Base-by-base conservation (phyloP, 768 basidiomycete genomes). In the Tulasnella sp. region DNA sequence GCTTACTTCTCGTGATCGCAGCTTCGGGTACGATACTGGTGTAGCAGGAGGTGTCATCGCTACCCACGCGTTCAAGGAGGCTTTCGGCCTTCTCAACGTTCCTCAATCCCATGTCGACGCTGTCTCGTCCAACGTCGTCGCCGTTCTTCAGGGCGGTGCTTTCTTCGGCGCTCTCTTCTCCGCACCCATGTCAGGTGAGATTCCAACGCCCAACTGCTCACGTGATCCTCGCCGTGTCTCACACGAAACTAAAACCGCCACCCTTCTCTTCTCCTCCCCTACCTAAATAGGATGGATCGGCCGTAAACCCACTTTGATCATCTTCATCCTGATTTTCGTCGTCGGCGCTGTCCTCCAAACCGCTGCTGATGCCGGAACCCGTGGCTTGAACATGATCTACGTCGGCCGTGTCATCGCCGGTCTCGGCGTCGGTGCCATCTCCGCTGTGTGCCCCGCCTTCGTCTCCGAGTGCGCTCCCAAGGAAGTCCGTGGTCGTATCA, bases 401-500 rank as follows among this genome's bases (percentile, higher is more conserved):
- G 89, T 88, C 18, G 95, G 95, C 38, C 92, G 95, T 79, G 92
- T 94, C 62, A 86, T 95, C 74, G 90, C 92, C 27, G 94, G 95
- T 76, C 68, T 94, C 39, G 95, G 94, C 52, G 92, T 96, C 74
- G 95, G 95, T 82, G 92, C 88, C 8, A 94, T 96, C 82, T 94
- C 90, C 27, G 82, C 92, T n/a, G 92, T 95, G 3, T 91, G 94
- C 1, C 96, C 95, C 7, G 91, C 94, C 0, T 97, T 90, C 83
- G 94, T 96, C 31, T 92, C 93, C 14, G 96, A 97, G 84, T 95
- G 94, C 84, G 89, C 92, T 2, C 96, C 96, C 7, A 96, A 95
- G 84, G 88, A 94, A 31, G 93, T 95, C 8, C 92, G 95, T 80
- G 95, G 94, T 8, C 89, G 93, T 74, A 94, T 96, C 81, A 95